A percentile compares a stretch with the other conserved stretches of the same genome.
Conservation (phyloP, 352 stramenopile genomes). For the Globisporangium irregulare region DNA sequence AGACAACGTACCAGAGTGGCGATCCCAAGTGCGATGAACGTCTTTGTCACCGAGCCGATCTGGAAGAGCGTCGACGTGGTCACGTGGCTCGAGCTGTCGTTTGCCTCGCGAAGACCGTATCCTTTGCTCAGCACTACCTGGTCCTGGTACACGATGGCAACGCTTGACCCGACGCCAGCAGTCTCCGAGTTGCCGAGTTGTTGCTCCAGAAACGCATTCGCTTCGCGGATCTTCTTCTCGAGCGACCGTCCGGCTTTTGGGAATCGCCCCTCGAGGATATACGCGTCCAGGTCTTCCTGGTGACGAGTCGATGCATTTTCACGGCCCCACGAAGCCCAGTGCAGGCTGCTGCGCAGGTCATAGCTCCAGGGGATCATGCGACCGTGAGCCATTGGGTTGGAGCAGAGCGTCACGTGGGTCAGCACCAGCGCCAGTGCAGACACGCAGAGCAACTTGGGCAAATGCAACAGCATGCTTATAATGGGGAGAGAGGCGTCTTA, state of each 20-base stretch:
- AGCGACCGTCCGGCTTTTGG: background rate
- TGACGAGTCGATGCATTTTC: constrained; percentile 11
- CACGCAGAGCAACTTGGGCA: background rate
- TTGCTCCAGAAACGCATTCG: constrained; percentile 36
- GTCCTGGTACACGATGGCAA: constrained; percentile 50
- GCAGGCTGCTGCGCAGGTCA: constrained; percentile 17
- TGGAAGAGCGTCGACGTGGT: constrained; percentile 54
- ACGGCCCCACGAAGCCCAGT: constrained; percentile 10
- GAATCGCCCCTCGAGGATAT: constrained; percentile 17
- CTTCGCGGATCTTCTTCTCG: constrained; percentile 37
- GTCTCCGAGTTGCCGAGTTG: constrained; percentile 33
- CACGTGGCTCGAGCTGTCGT: constrained; percentile 31
- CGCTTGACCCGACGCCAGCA: constrained; percentile 41
- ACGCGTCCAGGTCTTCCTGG: constrained; percentile 31
- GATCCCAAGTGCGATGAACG: constrained; percentile 47
- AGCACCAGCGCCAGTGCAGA: constrained; percentile 2
- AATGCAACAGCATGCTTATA: background rate
- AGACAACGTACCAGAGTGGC: background rate
- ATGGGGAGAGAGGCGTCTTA: background rate
- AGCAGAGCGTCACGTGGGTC: background rate
- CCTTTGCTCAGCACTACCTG: constrained; percentile 40
- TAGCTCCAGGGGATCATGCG: constrained; percentile 13
- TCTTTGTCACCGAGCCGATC: constrained; percentile 69
- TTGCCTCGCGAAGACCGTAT: constrained; percentile 34
- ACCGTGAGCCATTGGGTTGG: background rate